Evolutionary conservation across 331 rosid genomes (phyloP), one percentile per base, ranked within the genome.

Genomic region (Cucumis variabilis): DNA sequence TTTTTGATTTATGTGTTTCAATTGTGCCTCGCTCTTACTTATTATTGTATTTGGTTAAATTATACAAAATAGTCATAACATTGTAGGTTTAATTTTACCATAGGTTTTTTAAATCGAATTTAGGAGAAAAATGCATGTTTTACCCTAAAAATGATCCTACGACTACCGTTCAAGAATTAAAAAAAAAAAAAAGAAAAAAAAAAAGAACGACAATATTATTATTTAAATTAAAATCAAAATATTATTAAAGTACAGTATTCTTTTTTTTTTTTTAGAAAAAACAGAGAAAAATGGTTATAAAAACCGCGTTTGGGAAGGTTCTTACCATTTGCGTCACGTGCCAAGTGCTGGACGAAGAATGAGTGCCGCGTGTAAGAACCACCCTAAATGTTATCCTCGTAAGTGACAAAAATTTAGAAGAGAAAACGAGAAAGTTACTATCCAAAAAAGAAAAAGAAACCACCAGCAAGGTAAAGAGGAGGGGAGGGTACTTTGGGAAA

Each of bases 401-500:
- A 44, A 46, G 55, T 75, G 30, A 72, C 48, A 19, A 33, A 33
- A 30, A 30, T 7, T 4, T 33, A 33, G 37, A 33, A 33, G 37
- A 33, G 37, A 68, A 17, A 21, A 63, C 21, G 21, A 21, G 7
- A 15, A 14, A 53, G 21, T 30, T 37, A 37, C 41, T 37, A 0
- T 37, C 2, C 2, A 66, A 65, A 23, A 9, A 63, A 21, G 68
- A 63, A 63, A 21, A 63, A 63, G 13, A 63, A 65, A 21, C 28
- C 71, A 12, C 30, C 23, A 15, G 6, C 23, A 19, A 63, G 68
- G 68, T 10, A 63, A 63, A 20, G 75, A 20, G 4, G 25, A 69
- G 17, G 4, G 81, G 72, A 53, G 91, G 94, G 86, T 6, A 91
- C 11, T 70, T 84, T 83, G 60, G 87, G 84, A 50, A 78, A 4